phyloP scores from a whole-genome alignment of 495 filamentous ascomycete species.

The Penicillium waksmanii region DNA sequence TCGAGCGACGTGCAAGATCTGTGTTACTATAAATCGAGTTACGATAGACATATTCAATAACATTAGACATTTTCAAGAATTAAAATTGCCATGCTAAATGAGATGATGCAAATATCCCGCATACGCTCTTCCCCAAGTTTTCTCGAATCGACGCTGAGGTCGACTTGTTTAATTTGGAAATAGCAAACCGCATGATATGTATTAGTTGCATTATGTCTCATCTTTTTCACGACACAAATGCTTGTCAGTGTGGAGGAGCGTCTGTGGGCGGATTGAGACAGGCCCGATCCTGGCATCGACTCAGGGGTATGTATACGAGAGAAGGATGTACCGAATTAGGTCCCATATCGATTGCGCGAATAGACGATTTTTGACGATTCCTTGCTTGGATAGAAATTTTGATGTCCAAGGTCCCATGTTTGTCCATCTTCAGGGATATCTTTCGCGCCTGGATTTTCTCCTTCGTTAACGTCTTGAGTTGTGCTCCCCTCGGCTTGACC shows the following conservation, averaged over 20 bases:
- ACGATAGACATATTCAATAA: slow-evolving; percentile 1
- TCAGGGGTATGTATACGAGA: too few relatives aligned
- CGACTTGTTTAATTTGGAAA: too few relatives aligned
- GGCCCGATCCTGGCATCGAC: too few relatives aligned
- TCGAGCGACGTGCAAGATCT: background rate
- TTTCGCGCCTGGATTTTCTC: background rate
- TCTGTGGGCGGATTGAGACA: too few relatives aligned
- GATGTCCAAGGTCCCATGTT: slow-evolving; percentile 31
- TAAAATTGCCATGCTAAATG: background rate
- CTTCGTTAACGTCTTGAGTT: background rate
- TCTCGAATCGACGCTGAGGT: too few relatives aligned
- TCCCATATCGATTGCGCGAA: slow-evolving; percentile 16
- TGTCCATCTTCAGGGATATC: background rate
- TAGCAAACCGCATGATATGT: too few relatives aligned
- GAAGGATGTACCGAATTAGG: background rate
- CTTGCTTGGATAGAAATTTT: slow-evolving; percentile 29
- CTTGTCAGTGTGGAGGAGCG: too few relatives aligned
- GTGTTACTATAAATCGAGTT: background rate
- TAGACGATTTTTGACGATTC: slow-evolving; percentile 10
- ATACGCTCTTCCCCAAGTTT: too few relatives aligned
- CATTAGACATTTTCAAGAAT: background rate
- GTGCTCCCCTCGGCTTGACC: background rate
- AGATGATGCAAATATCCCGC: background rate
- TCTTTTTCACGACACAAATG: too few relatives aligned
- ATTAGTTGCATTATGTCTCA: too few relatives aligned